Conservation (phyloP, 2,329 filamentous ascomycete species). For the Aspergillus hortae region DNA sequence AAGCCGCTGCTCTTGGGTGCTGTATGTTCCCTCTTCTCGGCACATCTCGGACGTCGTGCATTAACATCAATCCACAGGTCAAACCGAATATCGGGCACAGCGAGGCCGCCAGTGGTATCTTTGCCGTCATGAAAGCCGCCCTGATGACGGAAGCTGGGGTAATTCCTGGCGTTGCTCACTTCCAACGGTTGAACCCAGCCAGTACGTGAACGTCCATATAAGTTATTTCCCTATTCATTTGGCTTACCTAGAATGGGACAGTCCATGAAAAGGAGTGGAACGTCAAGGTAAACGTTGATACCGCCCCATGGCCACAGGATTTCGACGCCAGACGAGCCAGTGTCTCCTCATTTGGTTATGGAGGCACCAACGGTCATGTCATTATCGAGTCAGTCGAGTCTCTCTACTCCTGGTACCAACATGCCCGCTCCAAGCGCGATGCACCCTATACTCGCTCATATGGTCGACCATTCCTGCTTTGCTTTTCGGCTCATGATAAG, state of each 20-base stretch:
- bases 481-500: neutral
- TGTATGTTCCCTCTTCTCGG: neutral
- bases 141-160: slow-evolving; percentile 19
- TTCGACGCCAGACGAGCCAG: slow-evolving; percentile 19
- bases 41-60: no score
- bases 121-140: slow-evolving; percentile 21
- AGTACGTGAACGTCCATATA: neutral
- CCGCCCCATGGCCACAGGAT: neutral
- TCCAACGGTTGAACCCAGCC: slow-evolving; percentile 20
- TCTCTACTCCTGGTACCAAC: neutral
- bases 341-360: slow-evolving; percentile 45
- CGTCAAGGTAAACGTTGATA: neutral
- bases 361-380: slow-evolving; percentile 45
- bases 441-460: no score
- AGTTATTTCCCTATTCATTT: no score
- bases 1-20: slow-evolving; percentile 16
- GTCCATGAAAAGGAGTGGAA: neutral
- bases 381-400: slow-evolving; percentile 29
- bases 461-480: neutral
- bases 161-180: slow-evolving; percentile 23
- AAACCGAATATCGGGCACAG: slow-evolving; percentile 21
- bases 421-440: neutral
- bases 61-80: no score
- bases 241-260: no score
- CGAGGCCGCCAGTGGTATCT: slow-evolving; percentile 21